Conservation (phyloP, 2,329 filamentous ascomycete genomes). For the Penicillium sp. region DNA sequence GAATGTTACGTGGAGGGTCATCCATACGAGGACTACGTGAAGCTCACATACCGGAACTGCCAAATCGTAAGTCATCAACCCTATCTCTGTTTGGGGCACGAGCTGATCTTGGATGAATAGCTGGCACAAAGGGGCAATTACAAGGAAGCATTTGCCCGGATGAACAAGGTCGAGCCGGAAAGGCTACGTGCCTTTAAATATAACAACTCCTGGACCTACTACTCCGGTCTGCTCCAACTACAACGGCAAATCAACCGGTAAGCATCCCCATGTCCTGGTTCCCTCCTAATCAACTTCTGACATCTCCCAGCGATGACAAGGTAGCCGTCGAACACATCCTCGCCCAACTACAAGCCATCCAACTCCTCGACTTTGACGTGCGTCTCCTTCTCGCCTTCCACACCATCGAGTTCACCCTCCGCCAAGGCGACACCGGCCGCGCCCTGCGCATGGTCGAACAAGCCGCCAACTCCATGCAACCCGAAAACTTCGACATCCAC, state of each 20-base stretch:
- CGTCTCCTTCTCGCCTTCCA: conserved; percentile 60
- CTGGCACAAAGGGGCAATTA: conserved; percentile 70
- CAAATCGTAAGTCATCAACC: conserved; percentile 51
- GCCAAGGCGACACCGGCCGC: conserved; percentile 53
- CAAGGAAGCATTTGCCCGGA: conserved; percentile 63
- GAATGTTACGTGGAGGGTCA: conserved; percentile 67
- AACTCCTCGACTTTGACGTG: conserved; percentile 60
- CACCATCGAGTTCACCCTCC: conserved; percentile 61
- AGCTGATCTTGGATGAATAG: conserved; percentile 27
- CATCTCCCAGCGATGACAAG: conserved; percentile 54
- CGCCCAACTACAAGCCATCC: conserved; percentile 56
- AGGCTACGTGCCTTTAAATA: conserved; percentile 73
- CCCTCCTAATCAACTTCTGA: conserved; percentile 16
- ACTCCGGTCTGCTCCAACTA: conserved; percentile 46
- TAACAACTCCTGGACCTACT: conserved; percentile 59
- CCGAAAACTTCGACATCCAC: conserved; percentile 63
- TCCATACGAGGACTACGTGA: conserved; percentile 76
- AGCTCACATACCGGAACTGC: conserved; percentile 70
- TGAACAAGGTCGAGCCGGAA: conserved; percentile 64
- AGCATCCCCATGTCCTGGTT: conserved; percentile 3
- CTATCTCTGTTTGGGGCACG: not conserved
- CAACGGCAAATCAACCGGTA: conserved; percentile 47
- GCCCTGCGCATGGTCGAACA: conserved; percentile 60
- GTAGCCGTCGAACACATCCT: conserved; percentile 60
- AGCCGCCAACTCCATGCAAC: conserved; percentile 53